Evolutionary conservation across 1,139 yeast species (phyloP).

Genomic region (Suhomyces maxii): DNA sequence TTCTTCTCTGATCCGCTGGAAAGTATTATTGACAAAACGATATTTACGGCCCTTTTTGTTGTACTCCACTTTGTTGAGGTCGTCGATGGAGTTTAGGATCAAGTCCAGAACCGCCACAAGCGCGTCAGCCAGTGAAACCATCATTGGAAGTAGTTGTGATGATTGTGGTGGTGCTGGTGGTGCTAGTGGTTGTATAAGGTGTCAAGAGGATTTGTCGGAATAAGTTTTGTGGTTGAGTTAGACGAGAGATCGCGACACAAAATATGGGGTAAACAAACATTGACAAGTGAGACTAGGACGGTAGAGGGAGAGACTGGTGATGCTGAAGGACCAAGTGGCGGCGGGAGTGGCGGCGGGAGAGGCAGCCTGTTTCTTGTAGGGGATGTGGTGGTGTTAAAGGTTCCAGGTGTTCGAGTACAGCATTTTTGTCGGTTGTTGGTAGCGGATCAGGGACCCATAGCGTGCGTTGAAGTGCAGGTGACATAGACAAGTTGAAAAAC

Average conservation of each 20-base stretch:
- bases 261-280: not conserved
- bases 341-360: too few species aligned
- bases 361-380: too few species aligned
- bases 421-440: too few species aligned
- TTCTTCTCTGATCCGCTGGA: conserved; percentile 52
- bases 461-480: too few species aligned
- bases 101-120: conserved; percentile 22
- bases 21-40: conserved; percentile 49
- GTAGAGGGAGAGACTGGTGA: not conserved
- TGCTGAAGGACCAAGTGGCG: too few species aligned
- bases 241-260: not conserved
- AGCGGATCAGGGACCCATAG: too few species aligned
- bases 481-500: too few species aligned
- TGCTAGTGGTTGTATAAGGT: not conserved
- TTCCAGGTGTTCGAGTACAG: too few species aligned
- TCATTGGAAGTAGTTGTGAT: not conserved
- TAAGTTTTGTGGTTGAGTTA: not conserved
- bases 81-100: conserved; percentile 24
- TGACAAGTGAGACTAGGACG: not conserved
- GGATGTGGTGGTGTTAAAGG: too few species aligned
- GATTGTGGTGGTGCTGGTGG: not conserved
- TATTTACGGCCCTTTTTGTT: conserved; percentile 54
- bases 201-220: not conserved
- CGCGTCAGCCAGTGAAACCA: conserved; percentile 16
- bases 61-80: conserved; percentile 42